These are phyloP conservation scores for Chaetomium sp. DNA, from an alignment of 2,329 filamentous ascomycete genomes.

Conservation along the genomic window DNA sequence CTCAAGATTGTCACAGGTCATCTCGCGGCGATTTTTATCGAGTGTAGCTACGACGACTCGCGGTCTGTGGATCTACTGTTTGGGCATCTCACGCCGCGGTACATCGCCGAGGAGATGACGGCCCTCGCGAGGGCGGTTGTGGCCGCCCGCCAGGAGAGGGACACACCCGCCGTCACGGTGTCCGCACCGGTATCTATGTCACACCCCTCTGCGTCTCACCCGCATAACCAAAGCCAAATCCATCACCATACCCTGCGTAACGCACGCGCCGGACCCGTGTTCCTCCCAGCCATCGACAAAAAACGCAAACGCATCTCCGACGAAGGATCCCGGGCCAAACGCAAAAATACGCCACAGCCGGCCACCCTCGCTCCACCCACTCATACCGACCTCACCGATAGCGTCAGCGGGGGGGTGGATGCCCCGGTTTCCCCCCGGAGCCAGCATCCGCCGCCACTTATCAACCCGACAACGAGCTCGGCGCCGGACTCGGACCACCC, in stretches of 20 bases:
- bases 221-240: too few species aligned
- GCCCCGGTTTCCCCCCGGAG: too few species aligned
- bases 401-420: not conserved
- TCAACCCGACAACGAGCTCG: too few species aligned
- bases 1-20: constrained; percentile 69
- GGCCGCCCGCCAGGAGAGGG: constrained; percentile 33
- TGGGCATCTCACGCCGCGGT: constrained; percentile 80
- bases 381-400: constrained; percentile 6
- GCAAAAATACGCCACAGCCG: constrained; percentile 16
- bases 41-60: constrained; percentile 86
- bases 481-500: too few species aligned
- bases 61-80: constrained; percentile 73
- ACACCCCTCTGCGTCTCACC: too few species aligned
- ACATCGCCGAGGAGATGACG: constrained; percentile 71
- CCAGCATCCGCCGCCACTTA: too few species aligned
- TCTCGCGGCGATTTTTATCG: constrained; percentile 81
- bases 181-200: not conserved
- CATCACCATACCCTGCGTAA: too few species aligned
- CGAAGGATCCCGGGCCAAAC: constrained; percentile 25
- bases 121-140: constrained; percentile 65
- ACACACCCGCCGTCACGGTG: constrained; percentile 4
- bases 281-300: constrained; percentile 28
- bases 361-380: constrained; percentile 15
- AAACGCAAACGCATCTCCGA: constrained; percentile 55
- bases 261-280: too few species aligned